Conservation (phyloP, 2,329 filamentous ascomycete species). For the Nakataea oryzae region DNA sequence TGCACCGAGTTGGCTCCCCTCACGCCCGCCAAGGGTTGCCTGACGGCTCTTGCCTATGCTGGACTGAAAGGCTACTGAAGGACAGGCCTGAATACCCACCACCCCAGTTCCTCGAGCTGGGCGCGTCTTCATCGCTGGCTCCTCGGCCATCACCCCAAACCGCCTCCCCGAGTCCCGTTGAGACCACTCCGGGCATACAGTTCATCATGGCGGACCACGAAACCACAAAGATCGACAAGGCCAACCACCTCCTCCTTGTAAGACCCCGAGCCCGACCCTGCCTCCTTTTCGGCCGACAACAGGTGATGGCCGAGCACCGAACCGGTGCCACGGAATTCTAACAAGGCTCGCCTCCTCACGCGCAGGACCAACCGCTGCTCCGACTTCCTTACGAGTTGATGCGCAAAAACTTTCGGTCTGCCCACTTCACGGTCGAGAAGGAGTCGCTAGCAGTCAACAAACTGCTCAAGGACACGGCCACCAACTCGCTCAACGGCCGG, state of each 20-base stretch:
- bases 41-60: not conserved
- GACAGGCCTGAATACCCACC: not conserved
- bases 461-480: conserved; percentile 52
- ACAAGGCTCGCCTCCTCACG: not conserved
- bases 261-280: conserved; percentile 10
- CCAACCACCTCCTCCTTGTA: conserved; percentile 67
- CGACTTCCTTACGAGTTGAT: conserved; percentile 88
- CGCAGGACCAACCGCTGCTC: conserved; percentile 87
- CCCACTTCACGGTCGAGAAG: conserved; percentile 66
- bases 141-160: not conserved
- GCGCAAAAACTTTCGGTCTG: conserved; percentile 85
- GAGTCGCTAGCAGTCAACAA: conserved; percentile 54
- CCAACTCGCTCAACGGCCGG: conserved; percentile 53
- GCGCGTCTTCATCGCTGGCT: not conserved
- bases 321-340: not conserved
- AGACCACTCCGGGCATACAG: not conserved
- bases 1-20: not conserved
- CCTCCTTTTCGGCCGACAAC: not conserved
- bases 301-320: not conserved
- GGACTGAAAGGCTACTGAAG: not conserved
- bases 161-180: not conserved
- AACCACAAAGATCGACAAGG: conserved; percentile 61
- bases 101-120: not conserved
- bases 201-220: conserved; percentile 47
- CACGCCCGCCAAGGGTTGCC: not conserved